Evolutionary conservation across 331 rosid genomes (phyloP).

Genomic region (Malus hybrid): DNA sequence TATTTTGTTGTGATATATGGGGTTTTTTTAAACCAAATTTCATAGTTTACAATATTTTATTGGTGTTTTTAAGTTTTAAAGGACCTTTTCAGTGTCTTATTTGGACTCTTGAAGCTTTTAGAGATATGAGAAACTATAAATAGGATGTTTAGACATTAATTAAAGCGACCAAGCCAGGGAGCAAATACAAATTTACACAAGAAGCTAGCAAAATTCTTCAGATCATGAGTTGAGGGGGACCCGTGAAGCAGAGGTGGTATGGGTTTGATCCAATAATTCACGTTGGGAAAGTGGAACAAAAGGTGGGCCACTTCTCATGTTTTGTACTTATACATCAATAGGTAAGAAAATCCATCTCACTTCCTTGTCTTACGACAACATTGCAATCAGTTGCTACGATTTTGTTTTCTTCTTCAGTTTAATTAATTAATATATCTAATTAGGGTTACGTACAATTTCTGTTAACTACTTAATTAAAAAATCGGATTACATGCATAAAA

Average conservation of each 20-base stretch:
- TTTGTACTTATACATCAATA: not conserved
- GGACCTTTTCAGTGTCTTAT: too few relatives aligned
- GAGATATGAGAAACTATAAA: too few relatives aligned
- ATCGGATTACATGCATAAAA: not conserved
- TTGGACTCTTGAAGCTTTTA: too few relatives aligned
- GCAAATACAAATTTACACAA: too few relatives aligned
- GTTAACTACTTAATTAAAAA: not conserved
- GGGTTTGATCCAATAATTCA: slow-evolving; percentile 33
- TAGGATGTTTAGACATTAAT: too few relatives aligned
- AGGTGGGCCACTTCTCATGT: not conserved
- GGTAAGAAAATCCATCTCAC: not conserved
- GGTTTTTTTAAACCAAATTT: too few relatives aligned
- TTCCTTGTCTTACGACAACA: not conserved
- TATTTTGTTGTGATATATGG: too few relatives aligned
- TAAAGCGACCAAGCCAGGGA: too few relatives aligned
- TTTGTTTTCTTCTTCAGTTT: not conserved
- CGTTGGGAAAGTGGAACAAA: slow-evolving; percentile 11
- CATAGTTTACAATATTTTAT: too few relatives aligned
- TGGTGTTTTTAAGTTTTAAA: too few relatives aligned
- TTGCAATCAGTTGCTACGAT: slow-evolving; percentile 3
- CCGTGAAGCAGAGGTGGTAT: slow-evolving; percentile 9
- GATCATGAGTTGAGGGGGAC: not conserved
- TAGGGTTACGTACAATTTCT: not conserved
- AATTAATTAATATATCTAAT: not conserved
- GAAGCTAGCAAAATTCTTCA: too few relatives aligned